These are phyloP conservation scores for Boletus smithii DNA, from an alignment of 1,284 basidiomycete genomes.

Conservation along the genomic window DNA sequence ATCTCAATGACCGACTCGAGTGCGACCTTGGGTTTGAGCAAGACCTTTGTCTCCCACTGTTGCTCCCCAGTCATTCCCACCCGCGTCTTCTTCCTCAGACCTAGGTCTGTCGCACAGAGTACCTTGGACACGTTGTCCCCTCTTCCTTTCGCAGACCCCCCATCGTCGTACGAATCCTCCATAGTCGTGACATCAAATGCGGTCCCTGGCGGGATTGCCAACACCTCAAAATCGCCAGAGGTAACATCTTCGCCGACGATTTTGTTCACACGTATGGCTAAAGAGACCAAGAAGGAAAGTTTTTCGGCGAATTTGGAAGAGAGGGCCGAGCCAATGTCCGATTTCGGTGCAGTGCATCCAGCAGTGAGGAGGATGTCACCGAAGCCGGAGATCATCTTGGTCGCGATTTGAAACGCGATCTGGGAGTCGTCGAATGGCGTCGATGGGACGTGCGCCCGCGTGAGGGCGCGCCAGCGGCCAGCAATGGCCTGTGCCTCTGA, in stretches of 20 bases:
- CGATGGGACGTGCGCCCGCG: conserved; percentile 27
- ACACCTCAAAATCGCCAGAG: conserved; percentile 32
- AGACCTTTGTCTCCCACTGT: conserved; percentile 31
- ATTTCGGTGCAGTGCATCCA: conserved; percentile 22
- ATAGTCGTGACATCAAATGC: conserved; percentile 27
- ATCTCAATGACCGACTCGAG: conserved; percentile 34
- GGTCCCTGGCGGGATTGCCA: conserved; percentile 24
- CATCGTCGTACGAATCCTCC: conserved; percentile 36
- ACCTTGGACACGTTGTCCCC: conserved; percentile 15
- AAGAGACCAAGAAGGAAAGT: conserved; percentile 24
- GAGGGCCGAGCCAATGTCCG: conserved; percentile 21
- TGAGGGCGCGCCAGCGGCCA: conserved; percentile 33
- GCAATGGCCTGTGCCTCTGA: conserved; percentile 34
- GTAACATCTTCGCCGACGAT: conserved; percentile 36
- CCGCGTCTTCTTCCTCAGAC: conserved; percentile 30
- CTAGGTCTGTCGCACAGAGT: conserved; percentile 35
- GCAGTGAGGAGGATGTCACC: conserved; percentile 31
- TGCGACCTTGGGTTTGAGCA: conserved; percentile 36
- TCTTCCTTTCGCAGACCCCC: conserved; percentile 5
- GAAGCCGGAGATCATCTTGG: conserved; percentile 25
- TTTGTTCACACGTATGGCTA: conserved; percentile 32
- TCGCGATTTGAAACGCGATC: conserved; percentile 21
- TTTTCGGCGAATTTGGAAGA: conserved; percentile 31
- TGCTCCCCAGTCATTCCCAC: conserved; percentile 27
- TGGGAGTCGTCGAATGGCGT: conserved; percentile 24